Base-by-base conservation (phyloP, 805 yeast genomes). In the Candida quercuum region DNA sequence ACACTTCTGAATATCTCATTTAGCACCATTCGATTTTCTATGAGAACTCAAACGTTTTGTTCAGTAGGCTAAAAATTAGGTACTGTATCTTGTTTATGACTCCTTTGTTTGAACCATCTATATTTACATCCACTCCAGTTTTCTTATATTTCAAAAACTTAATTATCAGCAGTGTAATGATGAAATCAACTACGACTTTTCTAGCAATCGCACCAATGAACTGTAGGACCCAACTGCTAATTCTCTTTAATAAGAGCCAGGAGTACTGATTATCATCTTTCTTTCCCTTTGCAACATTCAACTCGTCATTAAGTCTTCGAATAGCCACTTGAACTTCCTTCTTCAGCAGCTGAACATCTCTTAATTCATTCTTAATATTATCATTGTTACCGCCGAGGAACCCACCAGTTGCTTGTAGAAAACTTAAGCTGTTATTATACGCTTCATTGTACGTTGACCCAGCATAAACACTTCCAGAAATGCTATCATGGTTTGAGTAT, bases 311-410 rank as follows among this genome's bases (percentile, higher is more conserved):
- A 17, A 56, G 35, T 18, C 42, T 47, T 31, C 50, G 40, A 9
- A 56, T 36, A 3, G 59, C 53, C 17, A 39, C 35, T 8, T 49
- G 41, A 19, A 55, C 46, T 33, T 56, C 61, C 25, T 40, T 50
- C 35, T 51, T 54, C 41, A 56, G 28, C 9, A 37, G 16, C 13
- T 42, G 44, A 22, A 49, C 49, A 26, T 52, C 56, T 31, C 48
- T 43, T 31, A 43, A 16, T 24, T 44, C 45, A 41, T 34, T 44
- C 39, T 22, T 35, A 28, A 34, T 32, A 28, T 43, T 35, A 22
- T 39, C 27, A 28, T 38, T 39, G 16, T 39, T 38, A 17, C 30
- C 33, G 3, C 40, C 36, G 24, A 35, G 11, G 24, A 22, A 22
- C 11, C 24, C 11, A 22, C 24, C 24, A 8, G 24, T 11, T 22